A percentile compares a stretch with the other conserved stretches of the same genome.
Evolutionary conservation across 768 basidiomycete genomes (phyloP).

Genomic region (Hirschioporus abietinus): DNA sequence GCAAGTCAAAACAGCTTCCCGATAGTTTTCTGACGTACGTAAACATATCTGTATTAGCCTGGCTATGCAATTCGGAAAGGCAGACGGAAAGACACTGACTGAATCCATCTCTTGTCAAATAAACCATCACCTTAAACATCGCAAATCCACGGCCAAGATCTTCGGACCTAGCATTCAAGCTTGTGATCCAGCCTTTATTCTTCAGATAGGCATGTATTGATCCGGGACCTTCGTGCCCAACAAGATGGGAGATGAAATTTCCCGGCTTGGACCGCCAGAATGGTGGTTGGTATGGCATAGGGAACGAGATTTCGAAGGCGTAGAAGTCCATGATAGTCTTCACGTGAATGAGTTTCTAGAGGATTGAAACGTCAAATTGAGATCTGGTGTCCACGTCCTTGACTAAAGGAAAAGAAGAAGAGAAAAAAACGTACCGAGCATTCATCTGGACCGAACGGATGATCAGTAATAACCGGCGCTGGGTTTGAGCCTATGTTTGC

Average conservation of each 20-base stretch:
- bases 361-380: conserved; percentile 20
- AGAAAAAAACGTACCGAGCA: conserved; percentile 55
- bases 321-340: conserved; percentile 88
- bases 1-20: conserved; percentile 56
- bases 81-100: conserved; percentile 41
- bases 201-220: conserved; percentile 90
- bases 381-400: conserved; percentile 9
- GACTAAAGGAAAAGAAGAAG: too few relatives aligned
- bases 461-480: conserved; percentile 61
- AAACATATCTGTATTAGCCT: conserved; percentile 8
- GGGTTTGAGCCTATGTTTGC: conserved; percentile 54
- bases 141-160: conserved; percentile 77
- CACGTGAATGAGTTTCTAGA: conserved; percentile 73
- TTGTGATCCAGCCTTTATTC: conserved; percentile 79
- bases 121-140: conserved; percentile 78
- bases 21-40: conserved; percentile 60
- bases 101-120: conserved; percentile 83
- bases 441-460: conserved; percentile 69
- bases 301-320: conserved; percentile 76
- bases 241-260: conserved; percentile 69
- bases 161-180: conserved; percentile 64
- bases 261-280: conserved; percentile 77
- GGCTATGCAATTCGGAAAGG: conserved; percentile 7
- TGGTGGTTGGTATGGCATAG: conserved; percentile 65
- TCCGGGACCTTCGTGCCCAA: conserved; percentile 91